Base-by-base conservation (phyloP, 106 monocot genomes). In the Ottelia alismoides region DNA sequence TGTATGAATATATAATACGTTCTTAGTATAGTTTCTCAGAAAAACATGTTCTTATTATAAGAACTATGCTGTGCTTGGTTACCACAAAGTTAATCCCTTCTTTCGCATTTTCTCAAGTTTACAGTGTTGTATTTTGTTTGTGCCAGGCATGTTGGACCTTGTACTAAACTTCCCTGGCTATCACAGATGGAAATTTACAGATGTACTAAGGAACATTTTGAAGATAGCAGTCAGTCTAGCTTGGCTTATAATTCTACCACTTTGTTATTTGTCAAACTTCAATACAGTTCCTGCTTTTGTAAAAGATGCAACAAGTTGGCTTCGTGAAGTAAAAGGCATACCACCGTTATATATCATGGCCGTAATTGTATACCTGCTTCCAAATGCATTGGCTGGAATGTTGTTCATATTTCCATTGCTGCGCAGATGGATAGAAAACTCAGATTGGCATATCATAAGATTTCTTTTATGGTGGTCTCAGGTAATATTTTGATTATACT, bases 401-500 rank as follows among this genome's bases (percentile, higher is more conserved):
- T 61, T 98, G 19, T 98, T 98, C 46, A 57, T 98, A 61, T 98
- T 90, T 65, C 98, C 90, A 29, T 74, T 90, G 79, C 71, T 98
- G 28, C 64, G 90, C 16, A 63, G 85, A 32, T 82, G 90, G 85
- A 98, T 90, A 40, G 90, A 98, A 68, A 90, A 79, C 53, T 98
- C 98, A 31, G 90, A 98, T 70, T 98, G 85, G 85, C 82, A 74
- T 59, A 70, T 98, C 25, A 68, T 83, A 54, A 74, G 98, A 48
- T 54, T 89, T 23, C 82, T 98, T 48, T 57, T 98, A 45, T 98
- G 98, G 98, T 98, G 98, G 98, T 90, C 90, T 60, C 98, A 98
- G 98, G 98, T 90, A 81, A 25, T 6, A 3, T 45, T 32, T n/a
- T n/a, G n/a, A n/a, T n/a, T n/a, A n/a, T n/a, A n/a, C n/a, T n/a